Evolutionary conservation across 1,284 basidiomycete genomes (phyloP).

Genomic region (Athelia psychrophila): DNA sequence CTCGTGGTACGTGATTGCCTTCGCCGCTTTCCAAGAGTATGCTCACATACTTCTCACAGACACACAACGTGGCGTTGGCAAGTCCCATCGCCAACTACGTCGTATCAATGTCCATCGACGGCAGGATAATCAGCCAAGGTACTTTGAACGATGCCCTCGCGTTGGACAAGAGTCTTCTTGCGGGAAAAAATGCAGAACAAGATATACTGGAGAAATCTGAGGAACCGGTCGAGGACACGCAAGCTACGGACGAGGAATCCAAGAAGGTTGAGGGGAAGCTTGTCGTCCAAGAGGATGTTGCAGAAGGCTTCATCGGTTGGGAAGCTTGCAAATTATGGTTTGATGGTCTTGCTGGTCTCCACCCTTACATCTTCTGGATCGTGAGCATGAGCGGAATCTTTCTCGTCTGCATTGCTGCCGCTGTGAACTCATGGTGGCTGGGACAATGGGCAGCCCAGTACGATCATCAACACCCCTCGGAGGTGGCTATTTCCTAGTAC

Average conservation of each 20-base stretch:
- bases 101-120: slow-evolving; percentile 48
- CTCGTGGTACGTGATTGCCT: slow-evolving; percentile 50
- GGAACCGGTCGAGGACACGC: slow-evolving; percentile 35
- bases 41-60: slow-evolving; percentile 27
- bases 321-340: slow-evolving; percentile 28
- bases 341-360: slow-evolving; percentile 35
- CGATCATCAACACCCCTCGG: slow-evolving; percentile 20
- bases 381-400: slow-evolving; percentile 23
- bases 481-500: slow-evolving; percentile 26
- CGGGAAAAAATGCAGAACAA: slow-evolving; percentile 35
- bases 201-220: slow-evolving; percentile 31
- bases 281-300: slow-evolving; percentile 57
- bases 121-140: slow-evolving; percentile 38
- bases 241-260: slow-evolving; percentile 8
- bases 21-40: neutral
- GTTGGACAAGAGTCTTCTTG: slow-evolving; percentile 26
- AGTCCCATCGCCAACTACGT: slow-evolving; percentile 55
- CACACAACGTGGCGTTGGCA: slow-evolving; percentile 63
- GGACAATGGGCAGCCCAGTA: slow-evolving; percentile 48
- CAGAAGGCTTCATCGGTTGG: slow-evolving; percentile 53
- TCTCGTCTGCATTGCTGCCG: slow-evolving; percentile 15
- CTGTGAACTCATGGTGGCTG: slow-evolving; percentile 42
- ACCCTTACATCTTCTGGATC: slow-evolving; percentile 36
- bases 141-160: slow-evolving; percentile 33
- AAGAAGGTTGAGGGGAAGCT: slow-evolving; percentile 38